These are phyloP conservation scores for Colletotrichum theobromicola DNA, from an alignment of 2,329 filamentous ascomycete species.

Conservation along the genomic window DNA sequence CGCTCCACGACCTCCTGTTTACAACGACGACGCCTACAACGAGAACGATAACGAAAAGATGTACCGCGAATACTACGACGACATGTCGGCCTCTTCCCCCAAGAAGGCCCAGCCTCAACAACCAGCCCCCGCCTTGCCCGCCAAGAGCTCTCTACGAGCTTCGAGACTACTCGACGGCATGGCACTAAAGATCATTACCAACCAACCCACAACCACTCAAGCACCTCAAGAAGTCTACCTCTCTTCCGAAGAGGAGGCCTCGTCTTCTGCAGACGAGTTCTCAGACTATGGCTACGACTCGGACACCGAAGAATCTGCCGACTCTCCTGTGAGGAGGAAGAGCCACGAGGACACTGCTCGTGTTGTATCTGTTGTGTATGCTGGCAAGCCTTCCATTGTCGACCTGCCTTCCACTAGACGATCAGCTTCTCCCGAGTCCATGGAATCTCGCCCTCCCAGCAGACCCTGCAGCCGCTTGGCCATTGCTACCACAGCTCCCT, in stretches of 20 bases:
- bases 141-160: conserved; percentile 53
- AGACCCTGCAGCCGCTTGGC: conserved; percentile 23
- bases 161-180: conserved; percentile 48
- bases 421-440: conserved; percentile 47
- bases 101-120: conserved; percentile 22
- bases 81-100: conserved; percentile 20
- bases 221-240: conserved; percentile 66
- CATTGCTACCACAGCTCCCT: conserved; percentile 32
- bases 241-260: conserved; percentile 70
- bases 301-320: conserved; percentile 35
- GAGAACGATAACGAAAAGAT: conserved; percentile 22
- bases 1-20: conserved; percentile 15
- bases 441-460: conserved; percentile 31
- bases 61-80: conserved; percentile 25
- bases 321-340: conserved; percentile 35
- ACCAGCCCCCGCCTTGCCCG: conserved; percentile 51
- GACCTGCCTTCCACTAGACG: conserved; percentile 46
- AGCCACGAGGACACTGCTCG: conserved; percentile 63
- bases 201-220: conserved; percentile 35
- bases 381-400: conserved; percentile 64
- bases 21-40: conserved; percentile 22
- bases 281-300: conserved; percentile 57
- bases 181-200: conserved; percentile 34
- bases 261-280: conserved; percentile 65
- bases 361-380: conserved; percentile 63